phyloP scores from a whole-genome alignment of 345 rosid species.

The Citrus unshiu region DNA sequence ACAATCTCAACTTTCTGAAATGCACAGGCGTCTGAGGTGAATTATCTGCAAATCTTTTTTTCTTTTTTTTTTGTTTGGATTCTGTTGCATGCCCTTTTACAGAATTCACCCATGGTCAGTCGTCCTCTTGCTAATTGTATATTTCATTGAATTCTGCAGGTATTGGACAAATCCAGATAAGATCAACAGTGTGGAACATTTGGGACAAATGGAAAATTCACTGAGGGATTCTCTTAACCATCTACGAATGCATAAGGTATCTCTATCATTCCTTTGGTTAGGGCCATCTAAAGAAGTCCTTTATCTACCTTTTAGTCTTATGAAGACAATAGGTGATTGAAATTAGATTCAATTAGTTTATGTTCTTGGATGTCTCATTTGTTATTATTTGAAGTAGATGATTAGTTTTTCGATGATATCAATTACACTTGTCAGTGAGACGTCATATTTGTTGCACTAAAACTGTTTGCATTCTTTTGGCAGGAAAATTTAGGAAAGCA shows the following conservation, averaged over 20 bases:
- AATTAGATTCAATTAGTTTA: neutral
- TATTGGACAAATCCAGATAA: conserved; percentile 60
- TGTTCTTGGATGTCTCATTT: neutral
- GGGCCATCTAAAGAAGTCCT: neutral
- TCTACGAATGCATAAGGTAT: conserved; percentile 55
- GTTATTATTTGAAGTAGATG: neutral
- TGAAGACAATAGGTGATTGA: neutral
- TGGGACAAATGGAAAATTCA: conserved; percentile 59
- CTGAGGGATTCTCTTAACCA: conserved; percentile 55
- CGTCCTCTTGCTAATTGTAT: conserved; percentile 1
- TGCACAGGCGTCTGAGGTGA: conserved; percentile 57
- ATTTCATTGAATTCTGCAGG: conserved; percentile 35
- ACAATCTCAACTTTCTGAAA: conserved; percentile 49
- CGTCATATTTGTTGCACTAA: neutral
- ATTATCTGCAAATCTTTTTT: conserved; percentile 6
- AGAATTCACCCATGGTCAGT: conserved; percentile 1
- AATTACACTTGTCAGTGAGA: neutral
- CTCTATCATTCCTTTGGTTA: conserved; percentile 8
- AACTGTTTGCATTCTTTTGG: neutral
- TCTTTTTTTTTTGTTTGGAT: neutral
- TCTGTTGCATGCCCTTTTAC: neutral
- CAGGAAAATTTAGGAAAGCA: conserved; percentile 49
- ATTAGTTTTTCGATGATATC: neutral
- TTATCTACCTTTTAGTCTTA: neutral
- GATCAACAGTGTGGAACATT: conserved; percentile 51